A percentile compares a stretch with the other conserved stretches of the same genome.
Conservation (phyloP, 2,329 filamentous ascomycete species). For the Phialophora macrospora region DNA sequence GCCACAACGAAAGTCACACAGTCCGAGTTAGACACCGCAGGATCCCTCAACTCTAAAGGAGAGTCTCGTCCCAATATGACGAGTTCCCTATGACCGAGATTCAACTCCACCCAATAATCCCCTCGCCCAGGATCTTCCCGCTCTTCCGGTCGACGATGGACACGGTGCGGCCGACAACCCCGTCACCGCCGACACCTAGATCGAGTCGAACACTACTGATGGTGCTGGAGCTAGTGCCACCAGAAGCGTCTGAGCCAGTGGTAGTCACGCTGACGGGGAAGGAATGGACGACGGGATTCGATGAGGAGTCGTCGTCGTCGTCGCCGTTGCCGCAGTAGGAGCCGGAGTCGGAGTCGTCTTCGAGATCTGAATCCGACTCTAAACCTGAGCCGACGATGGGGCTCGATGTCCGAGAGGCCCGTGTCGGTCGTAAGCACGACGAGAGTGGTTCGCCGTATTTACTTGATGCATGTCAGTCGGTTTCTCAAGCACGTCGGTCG, state of each 20-base stretch:
- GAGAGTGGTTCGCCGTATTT: slow-evolving; percentile 34
- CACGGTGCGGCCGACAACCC: slow-evolving; percentile 36
- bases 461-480: slow-evolving; percentile 10
- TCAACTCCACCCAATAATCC: slow-evolving; percentile 38
- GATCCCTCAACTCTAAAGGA: not conserved
- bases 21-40: not conserved
- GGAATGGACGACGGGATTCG: slow-evolving; percentile 36
- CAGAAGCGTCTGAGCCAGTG: not conserved
- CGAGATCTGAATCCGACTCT: not conserved
- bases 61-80: too few relatives aligned
- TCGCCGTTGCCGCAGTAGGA: too few relatives aligned
- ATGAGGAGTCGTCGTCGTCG: slow-evolving; percentile 6
- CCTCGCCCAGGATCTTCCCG: slow-evolving; percentile 33
- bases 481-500: too few relatives aligned
- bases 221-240: not conserved
- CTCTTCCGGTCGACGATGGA: slow-evolving; percentile 30
- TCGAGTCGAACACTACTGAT: slow-evolving; percentile 28
- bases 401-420: not conserved
- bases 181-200: slow-evolving; percentile 38
- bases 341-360: not conserved
- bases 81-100: too few relatives aligned
- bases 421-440: not conserved
- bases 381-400: not conserved
- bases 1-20: not conserved
- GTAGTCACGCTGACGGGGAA: slow-evolving; percentile 26